Evolutionary conservation across 2,329 filamentous ascomycete genomes (phyloP), one percentile per base, ranked within the genome.

Genomic region (Karstenula rhodostoma): DNA sequence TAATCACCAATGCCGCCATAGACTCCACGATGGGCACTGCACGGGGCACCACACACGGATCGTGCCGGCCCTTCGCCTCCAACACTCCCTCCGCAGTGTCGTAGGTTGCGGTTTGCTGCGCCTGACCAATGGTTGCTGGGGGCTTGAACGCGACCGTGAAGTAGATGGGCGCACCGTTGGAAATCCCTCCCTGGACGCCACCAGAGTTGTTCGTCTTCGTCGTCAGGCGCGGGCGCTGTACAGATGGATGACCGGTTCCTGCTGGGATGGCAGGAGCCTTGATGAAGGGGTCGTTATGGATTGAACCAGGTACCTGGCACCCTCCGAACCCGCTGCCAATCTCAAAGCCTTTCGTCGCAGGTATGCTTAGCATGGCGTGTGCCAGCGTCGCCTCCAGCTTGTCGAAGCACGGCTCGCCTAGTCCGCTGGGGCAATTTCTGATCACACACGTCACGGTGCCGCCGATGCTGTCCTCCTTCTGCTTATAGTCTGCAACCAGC

Each of bases 111-210:
- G 95, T 98, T 15, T 85, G 85, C 82, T 98, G 94, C 46, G 91
- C 90, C 80, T 94, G 90, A 48, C 92, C 90, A 74, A 98, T 98
- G 3, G 95, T 98, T 32, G 94, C 94, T 2, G 94, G 89, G 10
- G 94, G 92, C 85, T 98, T 98, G 87, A 98, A 98, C 17, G 88
- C 94, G 5, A 97, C 90, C 53, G 91, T 89, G 87, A 98, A 98
- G 85, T 95, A 98, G 81, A 98, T 93, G 60, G 89, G 90, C 40
- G 92, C 92, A 59, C 94, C 95, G 79, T 98, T 98, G 53, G 91
- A 90, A 79, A 98, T 98, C 55, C 94, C 94, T 46, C 94, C 95
- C 82, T 98, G 94, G 69, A 98, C 92, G 65, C 94, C 95, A 13
- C 94, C 94, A 2, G 90, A 94, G 83, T 97, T 93, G 83, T 98